A percentile compares a stretch with the other conserved stretches of the same genome.
Evolutionary conservation across 192 early-diverging fungal genomes (phyloP).

Genomic region (Gamsiella multidivaricata): DNA sequence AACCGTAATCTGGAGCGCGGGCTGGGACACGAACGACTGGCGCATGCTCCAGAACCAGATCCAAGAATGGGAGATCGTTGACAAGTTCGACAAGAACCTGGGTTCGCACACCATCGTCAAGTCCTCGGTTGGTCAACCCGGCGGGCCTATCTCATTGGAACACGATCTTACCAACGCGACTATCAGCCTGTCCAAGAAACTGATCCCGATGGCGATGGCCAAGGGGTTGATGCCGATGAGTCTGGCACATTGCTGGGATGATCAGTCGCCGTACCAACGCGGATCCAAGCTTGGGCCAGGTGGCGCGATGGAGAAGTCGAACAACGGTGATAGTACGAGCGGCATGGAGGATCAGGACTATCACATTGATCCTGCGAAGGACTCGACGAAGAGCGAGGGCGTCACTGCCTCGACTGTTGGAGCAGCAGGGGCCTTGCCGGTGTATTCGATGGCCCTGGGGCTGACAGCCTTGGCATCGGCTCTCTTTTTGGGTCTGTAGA

Average conservation of each 20-base stretch:
- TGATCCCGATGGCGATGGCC: constrained; percentile 47
- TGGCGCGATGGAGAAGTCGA: constrained; percentile 25
- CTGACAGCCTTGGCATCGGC: too few species aligned
- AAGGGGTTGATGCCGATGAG: constrained; percentile 32
- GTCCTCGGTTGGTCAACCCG: constrained; percentile 13
- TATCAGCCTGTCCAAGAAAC: constrained; percentile 51
- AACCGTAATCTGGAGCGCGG: constrained; percentile 41
- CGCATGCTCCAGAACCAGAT: constrained; percentile 55
- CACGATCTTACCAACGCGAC: constrained; percentile 60
- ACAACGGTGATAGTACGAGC: constrained; percentile 18
- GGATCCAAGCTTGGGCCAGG: constrained; percentile 33
- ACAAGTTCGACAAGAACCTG: constrained; percentile 24
- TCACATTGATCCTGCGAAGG: neutral
- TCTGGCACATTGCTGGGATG: constrained; percentile 18
- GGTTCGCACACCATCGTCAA: constrained; percentile 23
- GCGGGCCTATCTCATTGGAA: constrained; percentile 59
- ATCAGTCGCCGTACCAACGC: constrained; percentile 28
- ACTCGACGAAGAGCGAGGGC: too few species aligned
- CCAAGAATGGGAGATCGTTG: constrained; percentile 15
- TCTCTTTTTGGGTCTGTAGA: too few species aligned
- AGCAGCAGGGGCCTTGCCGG: neutral
- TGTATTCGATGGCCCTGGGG: too few species aligned
- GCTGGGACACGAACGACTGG: constrained; percentile 59
- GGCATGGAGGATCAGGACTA: constrained; percentile 46
- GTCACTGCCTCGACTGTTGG: too few species aligned